These are phyloP conservation scores for Solanum gandarillasii DNA, from an alignment of 257 asterid genomes.

Conservation along the genomic window DNA sequence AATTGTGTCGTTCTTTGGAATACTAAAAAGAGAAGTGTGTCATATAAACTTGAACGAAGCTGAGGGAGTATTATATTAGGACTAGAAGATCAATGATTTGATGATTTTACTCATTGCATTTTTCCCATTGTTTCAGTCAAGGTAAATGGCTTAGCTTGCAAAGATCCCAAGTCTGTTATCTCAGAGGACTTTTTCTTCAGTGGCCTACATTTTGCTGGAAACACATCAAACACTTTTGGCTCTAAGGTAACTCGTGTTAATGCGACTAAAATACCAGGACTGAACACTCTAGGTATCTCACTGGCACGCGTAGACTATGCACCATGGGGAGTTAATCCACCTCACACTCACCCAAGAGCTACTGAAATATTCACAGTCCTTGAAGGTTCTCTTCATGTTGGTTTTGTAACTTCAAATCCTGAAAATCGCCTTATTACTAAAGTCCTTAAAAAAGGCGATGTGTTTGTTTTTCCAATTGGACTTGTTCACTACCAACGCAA, in stretches of 20 bases:
- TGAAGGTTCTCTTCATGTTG: neutral
- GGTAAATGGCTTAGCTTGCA: neutral
- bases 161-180: neutral
- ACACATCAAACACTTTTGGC: neutral
- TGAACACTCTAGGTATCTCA: neutral
- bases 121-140: neutral
- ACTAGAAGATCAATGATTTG: neutral
- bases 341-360: neutral
- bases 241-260: neutral
- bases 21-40: neutral
- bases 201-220: neutral
- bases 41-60: neutral
- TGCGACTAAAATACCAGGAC: neutral
- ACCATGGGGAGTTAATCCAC: neutral
- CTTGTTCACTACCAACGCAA: neutral
- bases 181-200: neutral
- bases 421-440: neutral
- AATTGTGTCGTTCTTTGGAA: neutral
- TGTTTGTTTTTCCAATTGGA: neutral
- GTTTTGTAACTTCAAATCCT: neutral
- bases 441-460: neutral
- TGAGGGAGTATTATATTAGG: neutral
- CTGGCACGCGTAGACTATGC: neutral
- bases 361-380: neutral
- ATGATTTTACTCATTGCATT: neutral